These are phyloP conservation scores for Clarireedia hainanense DNA, from an alignment of 2,329 filamentous ascomycete species.

Conservation along the genomic window DNA sequence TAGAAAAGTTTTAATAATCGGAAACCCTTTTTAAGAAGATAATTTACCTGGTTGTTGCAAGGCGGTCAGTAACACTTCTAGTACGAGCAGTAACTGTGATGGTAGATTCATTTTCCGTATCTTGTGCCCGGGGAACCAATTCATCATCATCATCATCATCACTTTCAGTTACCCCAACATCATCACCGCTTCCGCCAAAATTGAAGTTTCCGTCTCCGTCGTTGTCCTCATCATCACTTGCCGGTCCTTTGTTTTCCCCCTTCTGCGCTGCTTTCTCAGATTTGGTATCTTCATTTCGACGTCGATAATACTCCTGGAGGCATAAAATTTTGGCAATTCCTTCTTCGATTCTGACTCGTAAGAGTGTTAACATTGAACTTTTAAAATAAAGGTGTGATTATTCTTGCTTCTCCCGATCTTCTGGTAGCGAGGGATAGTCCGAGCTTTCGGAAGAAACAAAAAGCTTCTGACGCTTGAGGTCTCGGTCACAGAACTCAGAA, in stretches of 20 bases:
- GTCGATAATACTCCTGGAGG: not conserved
- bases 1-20: not conserved
- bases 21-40: too few species aligned
- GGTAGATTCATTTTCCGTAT: not conserved
- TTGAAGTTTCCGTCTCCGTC: not conserved
- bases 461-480: not conserved
- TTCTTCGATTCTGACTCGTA: not conserved
- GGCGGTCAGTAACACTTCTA: not conserved
- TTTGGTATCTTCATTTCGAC: not conserved
- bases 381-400: too few species aligned
- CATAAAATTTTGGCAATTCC: not conserved
- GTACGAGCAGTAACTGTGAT: not conserved
- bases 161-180: not conserved
- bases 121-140: not conserved
- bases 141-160: not conserved
- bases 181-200: not conserved
- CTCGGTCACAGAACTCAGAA: not conserved
- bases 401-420: not conserved
- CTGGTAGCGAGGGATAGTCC: not conserved
- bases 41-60: not conserved
- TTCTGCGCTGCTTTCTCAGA: not conserved
- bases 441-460: not conserved
- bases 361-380: not conserved
- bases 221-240: not conserved
- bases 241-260: not conserved